Conservation (phyloP, 371 early-diverging fungal genomes). For the Mortierella sp. region DNA sequence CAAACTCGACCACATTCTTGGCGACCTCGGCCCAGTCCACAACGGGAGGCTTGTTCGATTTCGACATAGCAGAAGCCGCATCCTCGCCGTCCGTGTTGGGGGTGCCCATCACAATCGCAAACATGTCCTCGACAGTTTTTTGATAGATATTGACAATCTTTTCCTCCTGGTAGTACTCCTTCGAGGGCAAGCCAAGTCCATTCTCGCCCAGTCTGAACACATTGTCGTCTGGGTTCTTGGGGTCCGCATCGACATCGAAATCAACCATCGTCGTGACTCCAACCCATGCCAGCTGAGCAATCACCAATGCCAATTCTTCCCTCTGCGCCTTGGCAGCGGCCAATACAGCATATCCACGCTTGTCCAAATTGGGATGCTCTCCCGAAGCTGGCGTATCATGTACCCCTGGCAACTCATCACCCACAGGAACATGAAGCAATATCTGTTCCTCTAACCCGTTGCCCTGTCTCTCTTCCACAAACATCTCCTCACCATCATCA, state of each 20-base stretch:
- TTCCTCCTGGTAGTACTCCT: constrained; percentile 67
- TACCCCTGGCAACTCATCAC: not conserved
- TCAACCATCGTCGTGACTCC: constrained; percentile 57
- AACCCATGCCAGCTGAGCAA: constrained; percentile 40
- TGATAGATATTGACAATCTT: constrained; percentile 60
- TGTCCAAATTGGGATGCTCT: not conserved
- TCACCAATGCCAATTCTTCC: constrained; percentile 33
- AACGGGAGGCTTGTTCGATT: not conserved
- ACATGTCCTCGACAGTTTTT: constrained; percentile 57
- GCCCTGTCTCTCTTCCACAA: too few relatives aligned
- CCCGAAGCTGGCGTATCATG: not conserved
- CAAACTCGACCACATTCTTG: constrained; percentile 66
- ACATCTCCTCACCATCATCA: not conserved
- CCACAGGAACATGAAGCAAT: not conserved
- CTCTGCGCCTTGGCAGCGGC: constrained; percentile 5
- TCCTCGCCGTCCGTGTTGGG: constrained; percentile 26
- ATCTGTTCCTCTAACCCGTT: not conserved
- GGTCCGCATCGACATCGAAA: constrained; percentile 62
- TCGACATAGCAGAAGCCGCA: too few relatives aligned
- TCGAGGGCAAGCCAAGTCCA: constrained; percentile 71
- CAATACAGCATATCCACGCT: not conserved
- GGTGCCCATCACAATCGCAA: constrained; percentile 46
- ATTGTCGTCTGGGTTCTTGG: constrained; percentile 65
- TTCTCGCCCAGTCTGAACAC: constrained; percentile 62
- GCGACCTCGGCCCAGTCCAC: constrained; percentile 56